Conservation (phyloP, 495 filamentous ascomycete species). For the Xylaria longipes region DNA sequence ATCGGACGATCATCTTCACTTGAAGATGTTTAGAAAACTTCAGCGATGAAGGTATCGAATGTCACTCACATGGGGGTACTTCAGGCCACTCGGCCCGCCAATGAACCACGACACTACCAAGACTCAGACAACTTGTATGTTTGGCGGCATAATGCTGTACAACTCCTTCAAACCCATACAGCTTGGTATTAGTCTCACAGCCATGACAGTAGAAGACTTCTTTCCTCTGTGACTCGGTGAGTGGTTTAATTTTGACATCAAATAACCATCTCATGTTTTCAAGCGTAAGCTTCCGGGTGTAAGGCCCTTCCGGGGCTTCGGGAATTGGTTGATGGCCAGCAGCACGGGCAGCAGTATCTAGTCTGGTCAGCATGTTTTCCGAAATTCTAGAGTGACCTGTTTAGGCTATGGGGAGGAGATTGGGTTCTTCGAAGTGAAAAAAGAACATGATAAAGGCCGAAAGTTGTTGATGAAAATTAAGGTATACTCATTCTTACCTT, state of each 20-base stretch:
- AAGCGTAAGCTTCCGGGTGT: slow-evolving; percentile 66
- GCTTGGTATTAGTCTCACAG: slow-evolving; percentile 66
- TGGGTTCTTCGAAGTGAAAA: not conserved
- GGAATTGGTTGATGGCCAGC: slow-evolving; percentile 46
- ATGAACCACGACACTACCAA: slow-evolving; percentile 70
- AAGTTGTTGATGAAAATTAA: not conserved
- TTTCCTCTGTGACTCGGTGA: slow-evolving; percentile 65
- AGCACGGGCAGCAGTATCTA: slow-evolving; percentile 48
- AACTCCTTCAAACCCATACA: slow-evolving; percentile 76
- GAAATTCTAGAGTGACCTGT: not conserved
- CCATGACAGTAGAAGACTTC: slow-evolving; percentile 78
- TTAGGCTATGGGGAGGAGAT: not conserved
- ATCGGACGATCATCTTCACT: not conserved
- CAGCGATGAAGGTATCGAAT: not conserved
- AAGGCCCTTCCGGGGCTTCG: slow-evolving; percentile 61
- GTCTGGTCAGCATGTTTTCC: slow-evolving; percentile 1
- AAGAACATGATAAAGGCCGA: not conserved
- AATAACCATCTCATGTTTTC: slow-evolving; percentile 89
- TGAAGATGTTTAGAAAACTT: not conserved
- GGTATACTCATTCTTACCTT: slow-evolving; percentile 10
- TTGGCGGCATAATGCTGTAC: slow-evolving; percentile 84
- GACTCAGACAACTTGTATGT: slow-evolving; percentile 71
- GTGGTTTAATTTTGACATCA: slow-evolving; percentile 73
- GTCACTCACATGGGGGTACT: slow-evolving; percentile 60
- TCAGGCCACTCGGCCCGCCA: slow-evolving; percentile 84